Base-by-base conservation (phyloP, 2,329 filamentous ascomycete genomes). In the Verticillium zaregamsianum region DNA sequence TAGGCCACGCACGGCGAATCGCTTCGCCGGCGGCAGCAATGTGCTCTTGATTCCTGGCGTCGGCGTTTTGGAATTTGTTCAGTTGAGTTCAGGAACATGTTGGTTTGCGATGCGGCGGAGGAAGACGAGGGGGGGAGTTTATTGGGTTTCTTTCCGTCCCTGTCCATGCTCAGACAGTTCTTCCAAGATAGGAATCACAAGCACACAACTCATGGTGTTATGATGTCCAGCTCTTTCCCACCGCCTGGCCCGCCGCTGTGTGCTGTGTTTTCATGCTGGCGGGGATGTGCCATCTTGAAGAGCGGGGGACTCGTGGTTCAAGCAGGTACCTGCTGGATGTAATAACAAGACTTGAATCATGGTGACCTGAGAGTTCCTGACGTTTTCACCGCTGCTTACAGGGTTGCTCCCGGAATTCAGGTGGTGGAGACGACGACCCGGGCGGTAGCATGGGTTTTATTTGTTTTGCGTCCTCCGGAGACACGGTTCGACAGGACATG, bases 61-160 rank as follows among this genome's bases (percentile, higher is more conserved):
- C 63, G 64, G 64, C 62, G 64, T 65, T 64, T 61, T 59, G 64
- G 62, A 55, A 55, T 32, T 55, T 55, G n/a, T 25, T 55, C 25
- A 32, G 54, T 52, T 52, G 45, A 52, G 45, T 23, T 52, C 20
- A 25, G 45, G 45, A 52, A 52, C 45, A 25, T 52, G 45, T 52
- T 52, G 45, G 45, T 52, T 52, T 52, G 45, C 45, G 20, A 52
- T 23, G 45, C 45, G 9, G 20, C 45, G 45, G 45, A 52, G 45
- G 45, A 52, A 52, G 45, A 25, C 20, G 45, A 52, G 11, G 45
- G 45, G 23, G 40, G 45, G 20, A 52, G 45, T 52, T 52, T 20
- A 52, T 23, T 23, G 45, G n/a, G 40, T 23, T 23, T 23, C 45
- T 52, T 52, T 23, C 11, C 45, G 45, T 52, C 20, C 9, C 20